phyloP scores from a whole-genome alignment of 1,284 basidiomycete genomes.

The Puccinia novopanici region DNA sequence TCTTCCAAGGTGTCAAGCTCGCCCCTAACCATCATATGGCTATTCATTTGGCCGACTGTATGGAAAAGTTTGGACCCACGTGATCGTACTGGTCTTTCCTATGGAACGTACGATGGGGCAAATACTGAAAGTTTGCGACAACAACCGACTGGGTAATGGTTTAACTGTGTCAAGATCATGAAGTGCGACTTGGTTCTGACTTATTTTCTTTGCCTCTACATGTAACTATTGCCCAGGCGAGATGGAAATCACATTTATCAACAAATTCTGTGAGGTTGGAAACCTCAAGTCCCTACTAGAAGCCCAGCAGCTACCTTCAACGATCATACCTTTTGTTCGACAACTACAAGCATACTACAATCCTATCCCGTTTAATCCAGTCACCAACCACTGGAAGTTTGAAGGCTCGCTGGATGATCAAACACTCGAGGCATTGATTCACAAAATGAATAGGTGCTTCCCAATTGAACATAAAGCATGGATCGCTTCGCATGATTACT shows the following conservation, averaged over 20 bases:
- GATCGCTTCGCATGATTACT: slow-evolving; percentile 10
- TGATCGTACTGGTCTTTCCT: slow-evolving; percentile 34
- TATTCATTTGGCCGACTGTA: no score
- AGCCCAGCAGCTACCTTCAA: neutral
- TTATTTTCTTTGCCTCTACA: neutral
- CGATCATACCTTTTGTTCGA: neutral
- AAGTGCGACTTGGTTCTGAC: no score
- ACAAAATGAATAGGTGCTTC: slow-evolving; percentile 1
- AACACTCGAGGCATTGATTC: neutral
- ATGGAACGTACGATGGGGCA: neutral
- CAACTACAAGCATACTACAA: slow-evolving; percentile 16
- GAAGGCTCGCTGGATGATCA: neutral
- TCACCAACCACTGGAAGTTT: no score
- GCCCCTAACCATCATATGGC: neutral
- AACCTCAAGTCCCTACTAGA: slow-evolving; percentile 9
- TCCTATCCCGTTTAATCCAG: neutral
- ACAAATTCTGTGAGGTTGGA: slow-evolving; percentile 16
- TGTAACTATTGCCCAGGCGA: neutral
- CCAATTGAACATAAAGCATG: neutral
- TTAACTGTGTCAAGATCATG: no score
- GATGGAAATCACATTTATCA: slow-evolving; percentile 46
- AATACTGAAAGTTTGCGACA: slow-evolving; percentile 32
- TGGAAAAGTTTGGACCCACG: slow-evolving; percentile 6
- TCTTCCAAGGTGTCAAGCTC: neutral
- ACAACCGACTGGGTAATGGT: slow-evolving; percentile 38